Percentiles rank a stretch among this genome's conserved stretches.
These are phyloP conservation scores for Asterophora lycoperdoides DNA, from an alignment of 768 basidiomycete genomes.

Conservation along the genomic window DNA sequence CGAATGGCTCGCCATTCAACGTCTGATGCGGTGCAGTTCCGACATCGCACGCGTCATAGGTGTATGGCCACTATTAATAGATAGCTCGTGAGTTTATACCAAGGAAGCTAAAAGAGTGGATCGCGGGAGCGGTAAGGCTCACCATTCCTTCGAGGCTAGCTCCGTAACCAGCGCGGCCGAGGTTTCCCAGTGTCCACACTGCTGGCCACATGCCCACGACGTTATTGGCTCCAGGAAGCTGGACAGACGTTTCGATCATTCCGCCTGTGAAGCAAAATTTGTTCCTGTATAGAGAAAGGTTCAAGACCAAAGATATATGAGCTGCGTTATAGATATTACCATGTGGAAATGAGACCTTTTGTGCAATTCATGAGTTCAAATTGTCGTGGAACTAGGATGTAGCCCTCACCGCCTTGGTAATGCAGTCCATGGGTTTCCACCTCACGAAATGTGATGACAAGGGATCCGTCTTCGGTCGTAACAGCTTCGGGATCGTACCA, in stretches of 20 bases:
- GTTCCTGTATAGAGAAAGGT: constrained; percentile 41
- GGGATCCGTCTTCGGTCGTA: constrained; percentile 63
- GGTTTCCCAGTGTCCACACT: constrained; percentile 68
- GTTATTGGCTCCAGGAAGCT: constrained; percentile 58
- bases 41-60: constrained; percentile 76
- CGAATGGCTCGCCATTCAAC: constrained; percentile 55
- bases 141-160: constrained; percentile 80
- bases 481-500: constrained; percentile 85
- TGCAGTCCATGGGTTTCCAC: constrained; percentile 58
- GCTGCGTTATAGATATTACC: constrained; percentile 27
- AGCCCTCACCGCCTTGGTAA: constrained; percentile 54
- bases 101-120: not conserved
- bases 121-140: constrained; percentile 17
- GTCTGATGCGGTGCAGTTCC: constrained; percentile 80
- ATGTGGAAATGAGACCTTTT: constrained; percentile 38
- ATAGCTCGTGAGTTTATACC: not conserved
- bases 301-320: not conserved
- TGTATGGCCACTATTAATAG: constrained; percentile 63
- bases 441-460: constrained; percentile 64
- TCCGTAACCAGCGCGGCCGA: constrained; percentile 76
- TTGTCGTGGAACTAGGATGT: not conserved
- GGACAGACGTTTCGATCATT: constrained; percentile 56
- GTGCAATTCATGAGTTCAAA: constrained; percentile 25
- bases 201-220: constrained; percentile 74
- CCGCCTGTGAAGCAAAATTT: constrained; percentile 87